Evolutionary conservation across 164 flowering plant species (phyloP), one percentile per base, ranked within the genome.

Genomic region (Euptelea pleiosperma): DNA sequence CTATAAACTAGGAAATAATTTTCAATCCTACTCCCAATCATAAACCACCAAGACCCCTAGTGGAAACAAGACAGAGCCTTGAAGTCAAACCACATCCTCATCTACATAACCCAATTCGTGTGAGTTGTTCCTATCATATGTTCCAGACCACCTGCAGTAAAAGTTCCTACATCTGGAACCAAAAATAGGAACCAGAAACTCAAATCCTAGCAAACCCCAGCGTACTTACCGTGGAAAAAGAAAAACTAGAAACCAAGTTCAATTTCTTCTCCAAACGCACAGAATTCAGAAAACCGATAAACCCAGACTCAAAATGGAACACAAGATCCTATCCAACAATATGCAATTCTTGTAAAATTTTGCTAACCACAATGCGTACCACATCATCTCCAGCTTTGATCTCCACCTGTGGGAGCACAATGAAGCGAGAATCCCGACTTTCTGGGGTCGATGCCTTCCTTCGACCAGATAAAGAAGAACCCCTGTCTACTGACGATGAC

Each of bases 331-430:
- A 56, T 9, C 16, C 19, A 56, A 47, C 2, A n/a, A 55, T 25
- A 14, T 24, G 14, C n/a, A 16, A 3, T 16, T n/a, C 8, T 12
- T 28, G 15, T 12, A 46, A 31, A 51, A 30, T 0, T 34, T 46
- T 28, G 30, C 4, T 41, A 6, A 33, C 14, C 11, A 24, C 36
- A 35, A 11, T 42, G 44, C 87, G 67, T 76, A 94, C 99, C 92
- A 86, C 79, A 73, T 88, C 96, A 77, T 91, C 97, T 33, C 93
- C 79, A 46, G 84, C 97, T 81, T 84, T 91, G 41, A 77, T 68
- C 70, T 93, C 99, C 73, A 91, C 93, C 65, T 91, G 86, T 4
- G 99, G 99, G 42, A 94, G 91, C 73, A 83, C 73, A 58, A 91
- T 81, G 53, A 88, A 75, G 24, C 87, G 83, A 57, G 99, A 86